Percentiles rank a stretch among this genome's conserved stretches.
phyloP scores from a whole-genome alignment of 805 yeast genomes.

The Candida golubevii region DNA sequence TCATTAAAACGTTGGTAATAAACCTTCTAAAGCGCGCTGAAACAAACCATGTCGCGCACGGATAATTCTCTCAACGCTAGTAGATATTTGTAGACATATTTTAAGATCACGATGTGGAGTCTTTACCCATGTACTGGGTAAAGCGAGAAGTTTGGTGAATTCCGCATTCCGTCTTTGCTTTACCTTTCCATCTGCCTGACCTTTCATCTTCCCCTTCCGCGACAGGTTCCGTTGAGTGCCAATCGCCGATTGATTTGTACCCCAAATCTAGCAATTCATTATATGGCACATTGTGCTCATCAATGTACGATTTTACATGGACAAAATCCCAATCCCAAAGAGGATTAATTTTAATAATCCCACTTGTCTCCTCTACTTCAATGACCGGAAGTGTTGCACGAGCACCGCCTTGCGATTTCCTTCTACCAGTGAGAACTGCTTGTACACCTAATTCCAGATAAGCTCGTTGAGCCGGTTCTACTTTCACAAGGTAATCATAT shows the following conservation, averaged over 20 bases:
- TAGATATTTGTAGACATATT: no score
- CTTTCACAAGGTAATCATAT: constrained; percentile 86
- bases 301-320: constrained; percentile 67
- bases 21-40: no score
- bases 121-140: constrained; percentile 47
- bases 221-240: constrained; percentile 90
- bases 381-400: constrained; percentile 67
- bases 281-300: constrained; percentile 72
- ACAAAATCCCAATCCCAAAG: constrained; percentile 76
- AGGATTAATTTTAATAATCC: constrained; percentile 84
- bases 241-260: constrained; percentile 89
- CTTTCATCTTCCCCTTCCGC: constrained; percentile 91
- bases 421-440: constrained; percentile 89
- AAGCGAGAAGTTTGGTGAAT: constrained; percentile 81
- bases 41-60: no score
- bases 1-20: no score
- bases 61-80: no score
- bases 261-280: constrained; percentile 81
- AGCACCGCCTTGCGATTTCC: constrained; percentile 86
- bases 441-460: constrained; percentile 66
- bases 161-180: constrained; percentile 91
- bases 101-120: neutral
- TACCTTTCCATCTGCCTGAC: constrained; percentile 96
- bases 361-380: constrained; percentile 67
- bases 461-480: constrained; percentile 87